Evolutionary conservation across 345 rosid species (phyloP).

Genomic region (Aquilaria yunnanensis): DNA sequence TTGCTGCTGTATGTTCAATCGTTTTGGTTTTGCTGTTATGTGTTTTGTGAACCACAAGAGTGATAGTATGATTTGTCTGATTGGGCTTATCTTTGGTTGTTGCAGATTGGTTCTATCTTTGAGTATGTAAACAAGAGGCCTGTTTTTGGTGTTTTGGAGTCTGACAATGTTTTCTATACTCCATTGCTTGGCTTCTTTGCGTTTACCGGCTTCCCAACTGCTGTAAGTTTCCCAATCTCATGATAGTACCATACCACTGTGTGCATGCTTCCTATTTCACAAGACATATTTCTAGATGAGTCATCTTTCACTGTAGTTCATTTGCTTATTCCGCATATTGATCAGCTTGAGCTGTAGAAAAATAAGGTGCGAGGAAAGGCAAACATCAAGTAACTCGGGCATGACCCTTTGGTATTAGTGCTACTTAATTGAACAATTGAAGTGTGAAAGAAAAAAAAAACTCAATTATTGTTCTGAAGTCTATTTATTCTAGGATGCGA

Average conservation of each 20-base stretch:
- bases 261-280: too few species aligned
- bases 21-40: conserved; percentile 1
- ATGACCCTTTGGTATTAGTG: too few species aligned
- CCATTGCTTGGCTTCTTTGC: conserved; percentile 94
- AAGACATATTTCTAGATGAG: too few species aligned
- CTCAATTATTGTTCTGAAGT: too few species aligned
- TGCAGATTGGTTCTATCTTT: conserved; percentile 90
- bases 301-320: too few species aligned
- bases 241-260: background rate
- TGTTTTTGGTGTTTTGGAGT: conserved; percentile 64
- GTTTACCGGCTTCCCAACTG: conserved; percentile 78
- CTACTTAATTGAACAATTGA: too few species aligned
- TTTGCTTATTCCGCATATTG: too few species aligned
- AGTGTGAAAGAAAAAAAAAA: too few species aligned
- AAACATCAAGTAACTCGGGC: too few species aligned
- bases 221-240: conserved; percentile 42
- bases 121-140: conserved; percentile 82
- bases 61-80: background rate
- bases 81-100: conserved; percentile 4
- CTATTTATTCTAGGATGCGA: too few species aligned
- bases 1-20: conserved; percentile 68
- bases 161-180: conserved; percentile 74
- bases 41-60: background rate
- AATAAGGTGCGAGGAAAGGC: too few species aligned
- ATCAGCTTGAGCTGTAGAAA: too few species aligned